A percentile compares a stretch with the other conserved stretches of the same genome.
phyloP scores from a whole-genome alignment of 106 monocot genomes.

The Ottelia alismoides region DNA sequence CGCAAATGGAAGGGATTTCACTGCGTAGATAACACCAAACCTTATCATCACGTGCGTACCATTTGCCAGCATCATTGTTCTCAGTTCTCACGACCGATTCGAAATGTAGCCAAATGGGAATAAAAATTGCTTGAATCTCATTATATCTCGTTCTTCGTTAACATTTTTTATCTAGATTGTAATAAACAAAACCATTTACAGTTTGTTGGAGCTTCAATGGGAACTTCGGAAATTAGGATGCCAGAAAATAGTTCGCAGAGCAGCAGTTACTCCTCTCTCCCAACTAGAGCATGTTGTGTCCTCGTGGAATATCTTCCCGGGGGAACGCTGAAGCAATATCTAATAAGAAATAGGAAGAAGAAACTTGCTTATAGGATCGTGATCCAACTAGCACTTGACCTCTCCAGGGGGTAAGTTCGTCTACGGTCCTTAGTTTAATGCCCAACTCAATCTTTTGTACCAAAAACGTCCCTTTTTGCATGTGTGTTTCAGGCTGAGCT shows the following conservation, averaged over 20 bases:
- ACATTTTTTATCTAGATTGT: no score
- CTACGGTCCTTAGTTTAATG: neutral
- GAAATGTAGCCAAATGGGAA: no score
- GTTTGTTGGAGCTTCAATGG: constrained; percentile 91
- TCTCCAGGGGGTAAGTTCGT: constrained; percentile 51
- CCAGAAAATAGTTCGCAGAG: constrained; percentile 21
- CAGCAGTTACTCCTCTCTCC: constrained; percentile 16
- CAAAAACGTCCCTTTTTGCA: neutral
- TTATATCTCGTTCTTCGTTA: no score
- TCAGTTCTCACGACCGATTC: no score
- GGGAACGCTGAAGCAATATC: constrained; percentile 71
- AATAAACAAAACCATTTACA: no score
- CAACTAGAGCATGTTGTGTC: constrained; percentile 72
- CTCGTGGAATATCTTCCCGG: constrained; percentile 82
- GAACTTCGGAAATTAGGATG: constrained; percentile 53
- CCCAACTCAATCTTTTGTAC: no score
- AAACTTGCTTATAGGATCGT: constrained; percentile 68
- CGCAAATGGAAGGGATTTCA: no score
- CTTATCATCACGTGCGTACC: no score
- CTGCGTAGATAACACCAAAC: no score
- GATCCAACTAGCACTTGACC: constrained; percentile 68
- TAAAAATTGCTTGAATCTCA: no score
- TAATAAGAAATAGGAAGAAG: constrained; percentile 57
- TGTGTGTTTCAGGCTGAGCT: constrained; percentile 44
- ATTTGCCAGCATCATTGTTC: no score